A percentile compares a stretch with the other conserved stretches of the same genome.
These are phyloP conservation scores for Ananas comosus DNA, from an alignment of 176 grass and related monocot species.

Conservation along the genomic window DNA sequence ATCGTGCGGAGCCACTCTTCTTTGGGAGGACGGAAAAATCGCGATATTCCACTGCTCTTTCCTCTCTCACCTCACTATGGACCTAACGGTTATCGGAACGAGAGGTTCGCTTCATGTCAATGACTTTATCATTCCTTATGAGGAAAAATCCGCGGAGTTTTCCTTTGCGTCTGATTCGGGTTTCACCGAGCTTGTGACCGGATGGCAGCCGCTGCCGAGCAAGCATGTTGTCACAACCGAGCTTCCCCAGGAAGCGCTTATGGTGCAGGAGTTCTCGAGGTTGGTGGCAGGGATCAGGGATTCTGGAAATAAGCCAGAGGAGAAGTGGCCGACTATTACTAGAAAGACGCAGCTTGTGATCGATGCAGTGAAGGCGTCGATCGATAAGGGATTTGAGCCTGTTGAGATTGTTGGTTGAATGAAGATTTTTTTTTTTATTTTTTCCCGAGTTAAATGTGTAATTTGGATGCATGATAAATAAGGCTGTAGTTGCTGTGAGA, in stretches of 20 bases:
- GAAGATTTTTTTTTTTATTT: no score
- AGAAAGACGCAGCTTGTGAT: conserved; percentile 65
- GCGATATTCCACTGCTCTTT: conserved; percentile 66
- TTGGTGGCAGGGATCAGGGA: conserved; percentile 48
- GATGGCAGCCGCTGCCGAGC: conserved; percentile 52
- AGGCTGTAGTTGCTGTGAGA: no score
- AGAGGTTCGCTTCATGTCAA: conserved; percentile 47
- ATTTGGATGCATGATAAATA: no score
- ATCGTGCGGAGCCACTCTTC: conserved; percentile 40
- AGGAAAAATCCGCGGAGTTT: conserved; percentile 35
- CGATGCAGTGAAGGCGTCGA: conserved; percentile 59
- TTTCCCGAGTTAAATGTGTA: no score
- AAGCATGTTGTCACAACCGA: conserved; percentile 28
- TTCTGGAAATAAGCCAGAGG: conserved; percentile 40
- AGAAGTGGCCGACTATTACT: conserved; percentile 54
- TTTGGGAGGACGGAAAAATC: conserved; percentile 39
- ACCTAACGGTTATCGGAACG: conserved; percentile 43
- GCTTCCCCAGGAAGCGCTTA: conserved; percentile 62
- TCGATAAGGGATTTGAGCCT: conserved; percentile 35
- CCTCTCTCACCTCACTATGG: conserved; percentile 46
- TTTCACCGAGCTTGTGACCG: conserved; percentile 28
- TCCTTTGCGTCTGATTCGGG: conserved; percentile 23
- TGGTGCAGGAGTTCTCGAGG: conserved; percentile 59
- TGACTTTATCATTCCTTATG: conserved; percentile 59
- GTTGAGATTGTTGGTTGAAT: conserved; percentile 24